phyloP scores from a whole-genome alignment of 2,329 filamentous ascomycete genomes.

The Pseudopyrenochaeta lycopersici region DNA sequence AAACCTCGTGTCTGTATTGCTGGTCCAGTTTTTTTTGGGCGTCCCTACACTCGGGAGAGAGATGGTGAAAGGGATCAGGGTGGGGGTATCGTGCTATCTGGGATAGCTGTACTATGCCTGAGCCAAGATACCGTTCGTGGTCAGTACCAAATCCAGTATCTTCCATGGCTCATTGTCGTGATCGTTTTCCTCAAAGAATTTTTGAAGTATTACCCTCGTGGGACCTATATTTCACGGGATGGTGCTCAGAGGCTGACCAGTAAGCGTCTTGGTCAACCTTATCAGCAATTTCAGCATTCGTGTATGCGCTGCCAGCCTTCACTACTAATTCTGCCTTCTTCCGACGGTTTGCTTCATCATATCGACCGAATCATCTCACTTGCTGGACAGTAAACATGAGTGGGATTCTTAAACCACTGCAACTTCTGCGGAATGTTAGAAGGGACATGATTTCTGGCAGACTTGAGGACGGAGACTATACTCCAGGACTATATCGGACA shows the following conservation, averaged over 20 bases:
- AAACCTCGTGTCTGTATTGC: not conserved
- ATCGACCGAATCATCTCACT: not conserved
- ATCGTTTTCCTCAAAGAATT: not conserved
- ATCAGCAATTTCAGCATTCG: not conserved
- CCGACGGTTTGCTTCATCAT: not conserved
- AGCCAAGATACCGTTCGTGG: conserved; percentile 1
- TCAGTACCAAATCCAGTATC: conserved; percentile 1
- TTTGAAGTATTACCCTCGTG: not conserved
- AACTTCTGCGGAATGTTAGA: not conserved
- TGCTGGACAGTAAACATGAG: not conserved
- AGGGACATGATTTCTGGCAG: not conserved
- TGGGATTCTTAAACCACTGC: not conserved
- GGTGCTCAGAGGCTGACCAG: not conserved
- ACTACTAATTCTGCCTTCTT: not conserved
- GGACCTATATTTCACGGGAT: not conserved
- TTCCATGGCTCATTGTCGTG: not conserved
- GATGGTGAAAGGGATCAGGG: not conserved
- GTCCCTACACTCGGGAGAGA: not conserved
- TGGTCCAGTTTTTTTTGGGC: not conserved
- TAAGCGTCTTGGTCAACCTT: not conserved
- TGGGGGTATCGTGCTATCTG: not conserved
- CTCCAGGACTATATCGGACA: not conserved
- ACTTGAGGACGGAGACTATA: not conserved
- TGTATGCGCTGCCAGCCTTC: not conserved
- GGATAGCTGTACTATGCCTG: conserved; percentile 3